A percentile compares a stretch with the other conserved stretches of the same genome.
Conservation (phyloP, 306 rosid genomes). For the Casuarina cunninghamiana region DNA sequence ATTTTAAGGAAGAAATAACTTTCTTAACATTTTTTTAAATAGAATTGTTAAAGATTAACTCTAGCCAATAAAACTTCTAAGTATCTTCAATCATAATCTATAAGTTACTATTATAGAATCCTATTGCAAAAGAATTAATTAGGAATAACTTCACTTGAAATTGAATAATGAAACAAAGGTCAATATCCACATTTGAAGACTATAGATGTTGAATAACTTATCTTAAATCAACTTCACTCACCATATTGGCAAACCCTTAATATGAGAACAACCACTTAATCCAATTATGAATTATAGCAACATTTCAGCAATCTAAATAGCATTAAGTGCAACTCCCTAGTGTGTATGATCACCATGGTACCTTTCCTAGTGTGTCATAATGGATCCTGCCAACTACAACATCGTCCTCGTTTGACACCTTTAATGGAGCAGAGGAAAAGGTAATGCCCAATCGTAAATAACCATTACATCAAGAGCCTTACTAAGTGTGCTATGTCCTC, state of each 20-base stretch:
- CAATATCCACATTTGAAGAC: neutral
- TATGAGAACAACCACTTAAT: neutral
- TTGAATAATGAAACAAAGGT: neutral
- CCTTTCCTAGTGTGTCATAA: constrained; percentile 74
- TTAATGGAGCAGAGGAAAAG: constrained; percentile 85
- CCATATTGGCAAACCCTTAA: neutral
- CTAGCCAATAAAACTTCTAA: neutral
- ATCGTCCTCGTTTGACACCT: constrained; percentile 88
- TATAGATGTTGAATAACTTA: neutral
- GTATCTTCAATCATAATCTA: neutral
- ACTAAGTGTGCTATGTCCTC: constrained; percentile 88
- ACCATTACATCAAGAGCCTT: constrained; percentile 84
- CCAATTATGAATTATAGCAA: constrained; percentile 43
- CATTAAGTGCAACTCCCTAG: constrained; percentile 97
- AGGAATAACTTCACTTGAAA: neutral
- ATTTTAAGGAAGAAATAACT: no score
- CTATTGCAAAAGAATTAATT: neutral
- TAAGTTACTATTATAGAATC: constrained; percentile 22
- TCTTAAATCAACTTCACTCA: constrained; percentile 5
- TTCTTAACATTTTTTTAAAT: no score
- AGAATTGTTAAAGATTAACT: neutral
- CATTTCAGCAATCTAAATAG: constrained; percentile 96
- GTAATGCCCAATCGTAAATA: constrained; percentile 72
- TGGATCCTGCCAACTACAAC: constrained; percentile 95
- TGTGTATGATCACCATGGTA: constrained; percentile 93